Percentiles rank a stretch among this genome's conserved stretches.
Evolutionary conservation across 345 rosid genomes (phyloP).

Genomic region (Gynandropsis gynandra): DNA sequence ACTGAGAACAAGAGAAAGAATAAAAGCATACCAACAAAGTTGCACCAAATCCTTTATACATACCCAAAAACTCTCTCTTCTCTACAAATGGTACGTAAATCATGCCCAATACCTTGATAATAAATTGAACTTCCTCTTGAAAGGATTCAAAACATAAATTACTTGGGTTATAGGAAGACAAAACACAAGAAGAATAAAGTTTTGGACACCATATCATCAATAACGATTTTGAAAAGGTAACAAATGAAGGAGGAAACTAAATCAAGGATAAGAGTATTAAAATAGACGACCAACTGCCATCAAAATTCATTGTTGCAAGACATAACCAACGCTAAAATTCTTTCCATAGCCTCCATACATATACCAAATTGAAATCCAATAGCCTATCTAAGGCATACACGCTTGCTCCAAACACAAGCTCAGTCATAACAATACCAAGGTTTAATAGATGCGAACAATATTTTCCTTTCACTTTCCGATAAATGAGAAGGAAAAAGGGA

Average conservation of each 20-base stretch:
- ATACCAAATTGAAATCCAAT: background rate
- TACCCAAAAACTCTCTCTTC: slow-evolving; percentile 79
- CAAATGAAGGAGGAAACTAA: no score
- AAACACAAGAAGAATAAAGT: background rate
- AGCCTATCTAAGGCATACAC: background rate
- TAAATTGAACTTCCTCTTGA: slow-evolving; percentile 70
- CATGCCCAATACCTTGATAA: slow-evolving; percentile 83
- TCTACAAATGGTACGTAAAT: slow-evolving; percentile 66
- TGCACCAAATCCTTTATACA: slow-evolving; percentile 92
- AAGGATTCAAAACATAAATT: slow-evolving; percentile 10
- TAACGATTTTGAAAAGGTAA: no score
- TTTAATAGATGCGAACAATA: no score
- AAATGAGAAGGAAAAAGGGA: no score
- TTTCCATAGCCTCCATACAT: background rate
- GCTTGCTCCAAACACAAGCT: background rate
- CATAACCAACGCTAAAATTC: background rate
- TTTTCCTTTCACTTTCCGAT: no score
- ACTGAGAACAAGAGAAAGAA: slow-evolving; percentile 7
- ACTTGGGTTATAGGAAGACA: slow-evolving; percentile 4
- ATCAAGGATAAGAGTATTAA: slow-evolving; percentile 19
- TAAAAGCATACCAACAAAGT: slow-evolving; percentile 57
- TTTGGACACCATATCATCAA: background rate
- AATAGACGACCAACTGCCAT: no score
- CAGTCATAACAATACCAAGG: slow-evolving; percentile 1
- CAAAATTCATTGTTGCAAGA: no score